Percentiles rank a stretch among this genome's conserved stretches.
Conservation (phyloP, 83 land plant species). For the Picea abies region DNA sequence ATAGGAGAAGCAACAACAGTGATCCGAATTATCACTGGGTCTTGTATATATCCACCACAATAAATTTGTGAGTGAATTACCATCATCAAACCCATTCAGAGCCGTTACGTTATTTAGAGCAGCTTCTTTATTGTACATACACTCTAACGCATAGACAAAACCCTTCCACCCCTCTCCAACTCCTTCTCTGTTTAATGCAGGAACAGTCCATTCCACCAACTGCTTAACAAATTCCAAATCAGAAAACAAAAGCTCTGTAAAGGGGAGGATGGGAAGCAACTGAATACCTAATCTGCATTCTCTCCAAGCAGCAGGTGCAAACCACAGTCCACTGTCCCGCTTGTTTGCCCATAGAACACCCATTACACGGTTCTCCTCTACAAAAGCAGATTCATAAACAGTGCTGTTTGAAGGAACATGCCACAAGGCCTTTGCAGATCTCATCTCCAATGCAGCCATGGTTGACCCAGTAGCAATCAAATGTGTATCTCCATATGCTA, state of each 20-base stretch:
- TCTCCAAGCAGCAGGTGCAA: slow-evolving; percentile 74
- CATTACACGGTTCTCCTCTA: slow-evolving; percentile 56
- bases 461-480: slow-evolving; percentile 58
- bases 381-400: slow-evolving; percentile 57
- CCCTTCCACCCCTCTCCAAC: slow-evolving; percentile 90
- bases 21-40: slow-evolving; percentile 19
- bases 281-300: slow-evolving; percentile 84
- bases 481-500: slow-evolving; percentile 59
- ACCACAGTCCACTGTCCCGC: slow-evolving; percentile 86
- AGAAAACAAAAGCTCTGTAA: slow-evolving; percentile 62
- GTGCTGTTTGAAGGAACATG: slow-evolving; percentile 47
- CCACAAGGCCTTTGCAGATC: slow-evolving; percentile 72
- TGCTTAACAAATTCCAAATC: slow-evolving; percentile 52
- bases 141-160: slow-evolving; percentile 73
- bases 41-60: slow-evolving; percentile 84
- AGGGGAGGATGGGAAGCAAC: slow-evolving; percentile 69
- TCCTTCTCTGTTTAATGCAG: slow-evolving; percentile 54
- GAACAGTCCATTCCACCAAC: slow-evolving; percentile 74
- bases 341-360: slow-evolving; percentile 87
- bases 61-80: slow-evolving; percentile 78
- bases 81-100: slow-evolving; percentile 70
- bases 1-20: neutral
- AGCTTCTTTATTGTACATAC: slow-evolving; percentile 49
- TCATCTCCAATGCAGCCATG: slow-evolving; percentile 61
- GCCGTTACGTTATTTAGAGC: slow-evolving; percentile 50